Evolutionary conservation across 2,329 filamentous ascomycete species (phyloP).

Genomic region (Ophiocordyceps robertsii): DNA sequence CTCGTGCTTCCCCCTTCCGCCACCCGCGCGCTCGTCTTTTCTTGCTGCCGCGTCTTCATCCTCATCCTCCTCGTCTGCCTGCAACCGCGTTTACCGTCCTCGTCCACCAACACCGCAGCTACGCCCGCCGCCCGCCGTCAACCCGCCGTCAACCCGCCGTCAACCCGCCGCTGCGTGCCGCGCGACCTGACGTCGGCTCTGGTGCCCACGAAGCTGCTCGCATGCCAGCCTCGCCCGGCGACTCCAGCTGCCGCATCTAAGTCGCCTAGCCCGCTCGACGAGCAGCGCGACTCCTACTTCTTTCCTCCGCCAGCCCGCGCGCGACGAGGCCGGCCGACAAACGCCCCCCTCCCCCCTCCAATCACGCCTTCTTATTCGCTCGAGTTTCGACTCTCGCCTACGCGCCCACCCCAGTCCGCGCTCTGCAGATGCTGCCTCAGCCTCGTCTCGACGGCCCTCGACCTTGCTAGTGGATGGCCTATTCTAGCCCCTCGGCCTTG

Average conservation of each 20-base stretch:
- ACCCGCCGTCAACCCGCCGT: not conserved
- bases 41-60: slow-evolving; percentile 10
- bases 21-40: slow-evolving; percentile 12
- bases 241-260: slow-evolving; percentile 7
- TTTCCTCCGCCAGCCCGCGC: not conserved
- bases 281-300: not conserved
- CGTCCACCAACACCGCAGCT: not conserved
- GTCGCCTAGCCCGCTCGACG: not conserved
- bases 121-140: not conserved
- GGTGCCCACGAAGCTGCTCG: no score
- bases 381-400: slow-evolving; percentile 5
- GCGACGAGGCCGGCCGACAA: not conserved
- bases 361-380: slow-evolving; percentile 2
- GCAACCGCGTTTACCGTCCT: not conserved
- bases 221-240: slow-evolving; percentile 3
- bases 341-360: not conserved
- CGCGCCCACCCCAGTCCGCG: slow-evolving; percentile 1
- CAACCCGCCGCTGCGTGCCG: not conserved
- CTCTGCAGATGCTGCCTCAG: not conserved
- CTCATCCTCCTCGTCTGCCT: slow-evolving; percentile 1
- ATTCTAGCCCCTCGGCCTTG: not conserved
- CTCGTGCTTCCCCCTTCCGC: slow-evolving; percentile 6
- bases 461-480: not conserved
- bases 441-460: not conserved
- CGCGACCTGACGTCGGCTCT: no score